A percentile compares a stretch with the other conserved stretches of the same genome.
These are phyloP conservation scores for Fereydounia khargensis DNA, from an alignment of 1,284 basidiomycete species.

Conservation along the genomic window DNA sequence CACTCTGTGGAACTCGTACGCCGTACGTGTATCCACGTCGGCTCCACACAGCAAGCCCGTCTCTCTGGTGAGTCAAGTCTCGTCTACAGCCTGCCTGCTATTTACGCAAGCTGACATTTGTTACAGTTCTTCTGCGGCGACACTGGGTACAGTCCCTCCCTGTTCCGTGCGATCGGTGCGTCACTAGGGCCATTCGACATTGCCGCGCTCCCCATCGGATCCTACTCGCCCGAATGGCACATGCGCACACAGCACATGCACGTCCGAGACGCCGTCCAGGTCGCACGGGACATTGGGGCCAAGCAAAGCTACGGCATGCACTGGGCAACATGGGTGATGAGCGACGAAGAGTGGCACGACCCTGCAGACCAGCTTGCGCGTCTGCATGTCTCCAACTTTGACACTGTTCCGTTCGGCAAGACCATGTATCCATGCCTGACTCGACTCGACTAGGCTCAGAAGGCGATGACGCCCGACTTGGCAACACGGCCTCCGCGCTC, in stretches of 20 bases:
- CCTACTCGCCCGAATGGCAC: conserved; percentile 49
- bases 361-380: conserved; percentile 27
- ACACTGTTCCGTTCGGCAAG: conserved; percentile 37
- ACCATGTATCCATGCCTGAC: too few species aligned
- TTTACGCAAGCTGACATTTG: too few species aligned
- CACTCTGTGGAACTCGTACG: conserved; percentile 58
- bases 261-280: conserved; percentile 33
- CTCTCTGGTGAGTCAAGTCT: too few species aligned
- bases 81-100: too few species aligned
- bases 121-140: conserved; percentile 60
- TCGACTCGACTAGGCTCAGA: too few species aligned
- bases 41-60: not conserved
- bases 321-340: conserved; percentile 62
- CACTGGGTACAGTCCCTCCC: conserved; percentile 58
- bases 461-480: not conserved
- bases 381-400: too few species aligned
- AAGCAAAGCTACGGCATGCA: conserved; percentile 57
- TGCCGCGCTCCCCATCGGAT: conserved; percentile 61
- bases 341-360: conserved; percentile 51
- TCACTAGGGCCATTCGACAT: conserved; percentile 60
- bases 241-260: conserved; percentile 47
- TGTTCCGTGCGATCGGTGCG: conserved; percentile 59
- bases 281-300: conserved; percentile 42
- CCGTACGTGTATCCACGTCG: conserved; percentile 16
- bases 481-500: conserved; percentile 2